Evolutionary conservation across 129 eudicot species (phyloP), one percentile per base, ranked within the genome.

Genomic region (Tagetes patula): DNA sequence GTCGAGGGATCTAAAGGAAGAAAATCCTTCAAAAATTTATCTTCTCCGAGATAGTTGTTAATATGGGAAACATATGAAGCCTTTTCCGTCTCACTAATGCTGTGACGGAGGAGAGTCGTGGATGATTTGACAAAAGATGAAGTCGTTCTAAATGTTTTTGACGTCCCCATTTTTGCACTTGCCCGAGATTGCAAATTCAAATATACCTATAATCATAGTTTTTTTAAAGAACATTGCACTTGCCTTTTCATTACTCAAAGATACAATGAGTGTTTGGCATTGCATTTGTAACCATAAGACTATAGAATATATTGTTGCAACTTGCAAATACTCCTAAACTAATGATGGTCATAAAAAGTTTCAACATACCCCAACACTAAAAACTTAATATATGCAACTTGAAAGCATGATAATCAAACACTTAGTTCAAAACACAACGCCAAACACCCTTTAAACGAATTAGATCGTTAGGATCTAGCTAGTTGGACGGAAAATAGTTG

Each of bases 41-140:
- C 92, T 71, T 87, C 89, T 84, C 77, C 81, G 43, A 87, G 87
- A 77, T 53, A 84, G 83, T 78, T 84, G 72, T 87, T 87, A 65
- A 87, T 79, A 60, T 87, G 92, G 56, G 85, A 58, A 62, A 87
- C 92, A 74, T 87, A 87, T 6, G 86, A 87, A 53, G 87, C 79
- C 72, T 87, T 84, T 85, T 87, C 89, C 3, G 92, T 62, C 49
- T 84, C 83, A 49, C 83, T 82, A 53, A 87, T 84, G 60, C 86
- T 79, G 82, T 87, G 92, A 6, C 86, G 89, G 65, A 82, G 81
- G 34, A 83, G 77, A 5, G 92, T 84, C 58, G 89, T 84, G 59
- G 81, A 46, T 1, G 89, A 84, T 77, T 87, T 87, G 37, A 87
- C 85, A 80, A 84, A 87, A 0, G 92, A 84, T 9, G 89, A 79